Conservation (phyloP, 352 stramenopile genomes). For the Globisporangium heterothallicum region DNA sequence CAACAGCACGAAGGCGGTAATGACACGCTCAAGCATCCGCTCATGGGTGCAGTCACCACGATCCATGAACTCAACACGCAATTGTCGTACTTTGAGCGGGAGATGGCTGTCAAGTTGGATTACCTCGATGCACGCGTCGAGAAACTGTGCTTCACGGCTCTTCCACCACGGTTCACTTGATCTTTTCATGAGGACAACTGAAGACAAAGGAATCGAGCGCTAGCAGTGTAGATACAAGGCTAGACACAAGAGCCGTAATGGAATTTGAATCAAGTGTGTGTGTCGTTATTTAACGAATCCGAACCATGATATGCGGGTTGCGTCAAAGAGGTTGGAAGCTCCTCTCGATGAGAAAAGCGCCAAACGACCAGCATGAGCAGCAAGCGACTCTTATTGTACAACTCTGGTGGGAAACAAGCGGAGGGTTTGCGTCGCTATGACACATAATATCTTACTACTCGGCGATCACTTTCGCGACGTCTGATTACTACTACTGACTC, state of each 20-base stretch:
- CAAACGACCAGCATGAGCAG: too few relatives aligned
- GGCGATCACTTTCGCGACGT: not conserved
- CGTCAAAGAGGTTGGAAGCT: too few relatives aligned
- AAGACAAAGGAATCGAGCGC: too few relatives aligned
- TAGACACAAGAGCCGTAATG: too few relatives aligned
- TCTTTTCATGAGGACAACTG: too few relatives aligned
- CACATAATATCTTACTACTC: not conserved
- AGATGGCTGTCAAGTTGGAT: constrained; percentile 52
- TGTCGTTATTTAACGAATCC: too few relatives aligned
- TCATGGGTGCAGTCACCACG: constrained; percentile 24
- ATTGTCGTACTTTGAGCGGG: constrained; percentile 42
- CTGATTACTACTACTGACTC: constrained; percentile 3
- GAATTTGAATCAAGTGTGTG: too few relatives aligned
- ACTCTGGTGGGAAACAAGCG: too few relatives aligned
- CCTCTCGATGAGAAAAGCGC: too few relatives aligned
- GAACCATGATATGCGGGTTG: too few relatives aligned
- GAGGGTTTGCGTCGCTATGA: too few relatives aligned
- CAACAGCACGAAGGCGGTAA: constrained; percentile 10
- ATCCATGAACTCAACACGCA: constrained; percentile 42
- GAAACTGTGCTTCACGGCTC: constrained; percentile 44
- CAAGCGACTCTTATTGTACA: constrained; percentile 1
- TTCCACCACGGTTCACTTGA: constrained; percentile 24
- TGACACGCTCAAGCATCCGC: constrained; percentile 8
- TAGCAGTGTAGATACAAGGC: too few relatives aligned
- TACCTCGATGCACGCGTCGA: constrained; percentile 57